Base-by-base conservation (phyloP, 1,139 yeast genomes). In the Nakaseomyces uthaithaninus region DNA sequence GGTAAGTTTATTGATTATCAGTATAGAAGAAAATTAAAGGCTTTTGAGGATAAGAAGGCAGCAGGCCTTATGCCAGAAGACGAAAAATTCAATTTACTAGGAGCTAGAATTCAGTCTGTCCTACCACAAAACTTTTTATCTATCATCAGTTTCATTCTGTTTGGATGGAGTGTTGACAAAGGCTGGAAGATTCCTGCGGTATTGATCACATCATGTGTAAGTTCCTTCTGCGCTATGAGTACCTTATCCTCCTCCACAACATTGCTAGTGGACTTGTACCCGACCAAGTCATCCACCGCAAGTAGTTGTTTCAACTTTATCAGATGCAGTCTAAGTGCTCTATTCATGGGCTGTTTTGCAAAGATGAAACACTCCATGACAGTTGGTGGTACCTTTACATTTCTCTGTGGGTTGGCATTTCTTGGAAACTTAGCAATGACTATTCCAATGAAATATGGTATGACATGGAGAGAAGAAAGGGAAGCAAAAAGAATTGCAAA, bases 81-180 rank as follows among this genome's bases (percentile, higher is more conserved):
- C 38, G 47, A 54, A 14, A 50, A 49, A 37, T 69, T 74, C 49
- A 65, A 61, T 48, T 66, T 75, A 14, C 68, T 75, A 42, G 65
- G 63, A 36, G 71, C 77, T 7, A 66, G 85, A 36, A 55, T 79
- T 36, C 50, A 53, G 35, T 62, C 62, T 31, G 62, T 66, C 0
- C 45, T 66, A 27, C 72, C 77, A 12, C 64, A 57, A 36, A 51
- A 58, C 19, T 47, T 68, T 7, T 48, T 65, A n/a, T 50, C 70
- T 3, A 59, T 62, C 1, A 43, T 46, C 8, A 66, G 74, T 0
- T 58, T 71, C 5, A 45, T 78, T 1, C 56, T 76, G 2, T 82
- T 75, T 61, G 94, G 91, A 1, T 85, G 94, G 94, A 69, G 81
- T 39, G 52, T 83, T 4, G 68, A 77, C 33, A 54, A 69, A 34